Evolutionary conservation across 371 early-diverging fungal genomes (phyloP).

Genomic region (Syncephalis plumigaleata): DNA sequence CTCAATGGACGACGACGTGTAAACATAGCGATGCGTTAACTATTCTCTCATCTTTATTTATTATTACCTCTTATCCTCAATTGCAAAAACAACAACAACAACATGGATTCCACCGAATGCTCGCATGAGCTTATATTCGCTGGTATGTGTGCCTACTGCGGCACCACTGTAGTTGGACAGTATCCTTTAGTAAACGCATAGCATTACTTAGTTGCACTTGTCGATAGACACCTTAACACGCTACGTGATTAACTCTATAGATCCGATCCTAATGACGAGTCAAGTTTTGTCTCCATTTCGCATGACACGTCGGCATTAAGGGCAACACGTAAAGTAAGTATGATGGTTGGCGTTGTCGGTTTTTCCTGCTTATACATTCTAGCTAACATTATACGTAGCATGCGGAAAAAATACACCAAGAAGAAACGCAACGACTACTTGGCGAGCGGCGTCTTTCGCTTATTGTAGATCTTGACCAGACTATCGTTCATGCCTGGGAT

Average conservation of each 20-base stretch:
- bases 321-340: not conserved
- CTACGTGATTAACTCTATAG: not conserved
- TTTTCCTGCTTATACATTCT: not conserved
- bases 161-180: slow-evolving; percentile 1
- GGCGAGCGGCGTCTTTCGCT: slow-evolving; percentile 63
- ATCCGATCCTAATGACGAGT: too few species aligned
- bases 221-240: not conserved
- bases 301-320: not conserved
- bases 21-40: too few species aligned
- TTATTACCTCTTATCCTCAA: too few species aligned
- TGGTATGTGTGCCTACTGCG: slow-evolving; percentile 2
- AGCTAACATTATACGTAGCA: too few species aligned
- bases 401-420: slow-evolving; percentile 57
- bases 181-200: not conserved
- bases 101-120: not conserved
- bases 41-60: too few species aligned
- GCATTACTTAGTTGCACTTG: not conserved
- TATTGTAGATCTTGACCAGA: slow-evolving; percentile 98
- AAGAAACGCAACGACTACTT: slow-evolving; percentile 45
- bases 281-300: not conserved
- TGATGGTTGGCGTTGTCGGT: not conserved
- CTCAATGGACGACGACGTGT: too few species aligned
- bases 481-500: slow-evolving; percentile 93
- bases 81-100: too few species aligned
- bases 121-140: not conserved